Base-by-base conservation (phyloP, 2,329 filamentous ascomycete species). In the Exophiala sp. region DNA sequence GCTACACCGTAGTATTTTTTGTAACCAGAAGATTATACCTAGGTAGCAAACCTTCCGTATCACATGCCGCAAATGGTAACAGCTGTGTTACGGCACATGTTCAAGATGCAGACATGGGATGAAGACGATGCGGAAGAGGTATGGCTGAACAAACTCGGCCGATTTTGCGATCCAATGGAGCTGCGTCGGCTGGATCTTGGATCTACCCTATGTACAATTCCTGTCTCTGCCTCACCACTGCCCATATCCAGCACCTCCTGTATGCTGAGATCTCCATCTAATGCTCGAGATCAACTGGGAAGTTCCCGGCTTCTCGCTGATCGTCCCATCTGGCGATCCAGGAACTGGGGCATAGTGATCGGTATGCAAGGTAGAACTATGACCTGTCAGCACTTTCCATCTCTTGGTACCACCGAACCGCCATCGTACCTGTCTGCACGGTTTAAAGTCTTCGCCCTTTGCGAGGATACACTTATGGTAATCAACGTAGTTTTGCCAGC, bases 401-500 rank as follows among this genome's bases (percentile, higher is more conserved):
- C 30, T 23, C 4, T 39, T 43, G 22, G 27, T 13, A 27, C 27
- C n/a, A 38, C 13, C 16, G 16, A 43, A 11, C 24, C 8, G 23
- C 30, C 19, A 21, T 22, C 70, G 60, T 83, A 95, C 90, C 85
- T 96, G 90, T 68, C 84, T 85, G 86, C 91, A 97, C 61, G 91
- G 91, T 65, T 87, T 85, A 73, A 97, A 97, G 70, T 96, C 90
- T 79, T 97, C 91, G 74, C 91, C 91, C 82, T 97, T 97, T 75
- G 90, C 91, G 70, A 85, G 78, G 74, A 96, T 89, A 80, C 93
- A 98, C 82, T 98, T 98, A 84, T 98, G 88, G 81, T 98, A 97
- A 75, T 98, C 93, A 78, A 98, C 93, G 77, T 98, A 98, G 82
- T 98, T 98, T 74, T 98, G 94, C 93, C 93, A 98, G 88, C 93